phyloP scores from a whole-genome alignment of 148 eudicot genomes.

The Chenopodium suecicum region DNA sequence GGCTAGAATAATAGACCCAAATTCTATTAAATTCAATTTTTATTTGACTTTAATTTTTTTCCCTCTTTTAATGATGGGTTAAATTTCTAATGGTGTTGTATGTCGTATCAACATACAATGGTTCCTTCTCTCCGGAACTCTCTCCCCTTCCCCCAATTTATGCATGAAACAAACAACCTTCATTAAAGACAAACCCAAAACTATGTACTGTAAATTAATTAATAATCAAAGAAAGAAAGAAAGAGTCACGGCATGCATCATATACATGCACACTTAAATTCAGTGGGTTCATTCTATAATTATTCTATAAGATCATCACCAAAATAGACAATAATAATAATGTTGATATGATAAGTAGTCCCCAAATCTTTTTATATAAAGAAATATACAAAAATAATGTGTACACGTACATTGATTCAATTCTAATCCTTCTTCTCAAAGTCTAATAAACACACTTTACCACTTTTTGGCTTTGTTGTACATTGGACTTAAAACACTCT shows the following conservation, averaged over 20 bases:
- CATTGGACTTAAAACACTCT: constrained; percentile 25
- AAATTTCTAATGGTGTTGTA: too few relatives aligned
- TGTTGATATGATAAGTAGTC: neutral
- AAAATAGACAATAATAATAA: neutral
- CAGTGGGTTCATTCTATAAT: neutral
- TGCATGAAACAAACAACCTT: neutral
- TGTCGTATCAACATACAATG: too few relatives aligned
- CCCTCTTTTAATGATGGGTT: too few relatives aligned
- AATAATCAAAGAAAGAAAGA: neutral
- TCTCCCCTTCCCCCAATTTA: too few relatives aligned
- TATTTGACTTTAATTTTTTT: too few relatives aligned
- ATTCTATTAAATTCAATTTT: too few relatives aligned
- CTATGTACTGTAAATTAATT: neutral
- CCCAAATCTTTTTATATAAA: neutral
- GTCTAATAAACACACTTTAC: constrained; percentile 8
- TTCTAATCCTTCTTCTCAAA: neutral
- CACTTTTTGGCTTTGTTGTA: constrained; percentile 19
- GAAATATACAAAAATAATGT: neutral
- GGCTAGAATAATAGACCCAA: too few relatives aligned
- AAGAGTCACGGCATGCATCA: neutral
- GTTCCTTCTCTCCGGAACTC: too few relatives aligned
- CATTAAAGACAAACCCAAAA: neutral
- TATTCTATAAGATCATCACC: neutral
- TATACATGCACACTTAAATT: neutral
- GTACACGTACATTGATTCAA: constrained; percentile 9